Percentiles rank a stretch among this genome's conserved stretches.
Conservation (phyloP, 257 asterid genomes). For the Misopates orontium region DNA sequence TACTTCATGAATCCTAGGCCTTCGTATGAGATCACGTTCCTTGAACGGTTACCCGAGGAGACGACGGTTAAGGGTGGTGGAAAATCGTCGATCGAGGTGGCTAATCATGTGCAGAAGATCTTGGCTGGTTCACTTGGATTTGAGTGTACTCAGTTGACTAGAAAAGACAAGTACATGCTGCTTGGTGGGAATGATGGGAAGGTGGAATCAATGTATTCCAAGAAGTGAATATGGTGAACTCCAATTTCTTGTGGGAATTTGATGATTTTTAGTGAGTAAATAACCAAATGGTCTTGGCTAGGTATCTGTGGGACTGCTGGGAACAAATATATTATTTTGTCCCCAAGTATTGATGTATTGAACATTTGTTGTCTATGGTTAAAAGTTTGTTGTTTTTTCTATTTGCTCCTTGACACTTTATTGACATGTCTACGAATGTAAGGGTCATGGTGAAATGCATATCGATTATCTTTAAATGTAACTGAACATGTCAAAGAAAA, state of each 20-base stretch:
- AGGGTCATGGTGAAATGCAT: too few relatives aligned
- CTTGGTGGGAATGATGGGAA: constrained; percentile 99
- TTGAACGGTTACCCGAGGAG: constrained; percentile 76
- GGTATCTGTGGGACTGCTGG: not conserved
- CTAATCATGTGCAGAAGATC: constrained; percentile 86
- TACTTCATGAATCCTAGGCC: constrained; percentile 96
- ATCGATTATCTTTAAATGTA: too few relatives aligned
- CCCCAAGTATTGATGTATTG: constrained; percentile 12
- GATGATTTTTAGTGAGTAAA: constrained; percentile 5
- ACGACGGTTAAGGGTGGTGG: constrained; percentile 86
- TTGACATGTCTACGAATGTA: too few relatives aligned
- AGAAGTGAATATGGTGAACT: constrained; percentile 42
- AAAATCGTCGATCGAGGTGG: constrained; percentile 83
- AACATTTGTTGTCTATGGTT: not conserved
- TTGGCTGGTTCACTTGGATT: constrained; percentile 81
- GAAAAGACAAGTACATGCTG: constrained; percentile 94
- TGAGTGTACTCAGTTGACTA: constrained; percentile 90
- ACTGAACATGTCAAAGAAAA: too few relatives aligned
- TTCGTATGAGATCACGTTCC: constrained; percentile 65
- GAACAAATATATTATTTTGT: constrained; percentile 23
- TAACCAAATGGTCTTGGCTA: constrained; percentile 9
- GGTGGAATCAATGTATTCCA: constrained; percentile 88
- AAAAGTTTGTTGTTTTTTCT: not conserved
- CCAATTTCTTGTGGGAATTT: not conserved
- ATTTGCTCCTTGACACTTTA: too few relatives aligned